Evolutionary conservation across 768 basidiomycete species (phyloP).

Genomic region (Psilocybe cyanescens): DNA sequence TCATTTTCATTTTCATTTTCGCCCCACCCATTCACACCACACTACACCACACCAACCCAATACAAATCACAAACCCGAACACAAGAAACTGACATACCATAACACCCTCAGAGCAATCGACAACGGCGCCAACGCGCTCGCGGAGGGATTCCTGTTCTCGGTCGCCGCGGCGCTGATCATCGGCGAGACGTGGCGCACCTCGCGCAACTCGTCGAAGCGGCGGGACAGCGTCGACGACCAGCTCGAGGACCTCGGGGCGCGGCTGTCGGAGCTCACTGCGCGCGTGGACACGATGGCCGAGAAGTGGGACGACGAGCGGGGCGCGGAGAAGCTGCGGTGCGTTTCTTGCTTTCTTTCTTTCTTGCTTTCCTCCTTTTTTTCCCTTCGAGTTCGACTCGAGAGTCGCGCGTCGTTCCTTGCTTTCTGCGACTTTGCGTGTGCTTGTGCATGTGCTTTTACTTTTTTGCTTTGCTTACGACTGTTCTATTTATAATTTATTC

Average conservation of each 20-base stretch:
- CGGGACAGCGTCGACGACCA: slow-evolving; percentile 74
- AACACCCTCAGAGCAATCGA: slow-evolving; percentile 67
- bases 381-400: too few relatives aligned
- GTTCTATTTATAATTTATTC: too few relatives aligned
- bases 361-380: too few relatives aligned
- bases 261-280: slow-evolving; percentile 48
- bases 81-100: background rate
- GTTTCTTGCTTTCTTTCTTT: slow-evolving; percentile 14
- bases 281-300: slow-evolving; percentile 43
- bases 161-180: slow-evolving; percentile 78
- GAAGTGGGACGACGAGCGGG: slow-evolving; percentile 46
- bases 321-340: slow-evolving; percentile 50
- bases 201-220: slow-evolving; percentile 70
- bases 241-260: slow-evolving; percentile 57
- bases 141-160: slow-evolving; percentile 82
- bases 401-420: too few relatives aligned
- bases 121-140: slow-evolving; percentile 82
- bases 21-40: too few relatives aligned
- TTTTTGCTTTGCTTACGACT: background rate
- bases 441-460: background rate
- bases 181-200: slow-evolving; percentile 77
- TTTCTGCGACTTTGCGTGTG: too few relatives aligned
- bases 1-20: background rate
- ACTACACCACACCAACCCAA: too few relatives aligned
- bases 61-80: slow-evolving; percentile 1